phyloP scores from a whole-genome alignment of 2,329 filamentous ascomycete species.

The Parafenestella ontariensis region DNA sequence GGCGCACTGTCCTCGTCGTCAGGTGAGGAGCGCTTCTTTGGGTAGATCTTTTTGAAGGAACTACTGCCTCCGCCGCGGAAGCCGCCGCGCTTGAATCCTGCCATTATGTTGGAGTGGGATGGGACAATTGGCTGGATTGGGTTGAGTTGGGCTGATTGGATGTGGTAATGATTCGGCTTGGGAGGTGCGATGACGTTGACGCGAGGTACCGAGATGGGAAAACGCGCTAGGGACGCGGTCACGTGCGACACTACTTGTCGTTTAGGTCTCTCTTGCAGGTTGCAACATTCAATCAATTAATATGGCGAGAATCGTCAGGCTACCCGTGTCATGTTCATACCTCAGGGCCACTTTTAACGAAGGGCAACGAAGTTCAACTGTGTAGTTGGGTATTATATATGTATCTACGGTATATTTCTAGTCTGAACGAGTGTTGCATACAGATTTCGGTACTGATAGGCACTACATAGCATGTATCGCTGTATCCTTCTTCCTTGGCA shows the following conservation, averaged over 20 bases:
- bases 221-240: conserved; percentile 26
- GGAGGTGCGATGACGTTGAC: conserved; percentile 5
- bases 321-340: too few species aligned
- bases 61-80: conserved; percentile 13
- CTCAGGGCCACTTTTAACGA: too few species aligned
- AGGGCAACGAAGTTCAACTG: not conserved
- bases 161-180: not conserved
- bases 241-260: conserved; percentile 7
- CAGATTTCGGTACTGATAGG: not conserved
- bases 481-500: conserved; percentile 2
- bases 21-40: conserved; percentile 33
- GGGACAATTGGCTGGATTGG: not conserved
- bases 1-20: conserved; percentile 27
- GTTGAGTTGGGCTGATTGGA: not conserved
- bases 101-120: conserved; percentile 16
- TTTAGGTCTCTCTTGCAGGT: not conserved
- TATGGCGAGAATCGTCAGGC: too few species aligned
- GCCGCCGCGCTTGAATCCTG: conserved; percentile 27
- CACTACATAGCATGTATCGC: conserved; percentile 16
- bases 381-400: not conserved
- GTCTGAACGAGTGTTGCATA: not conserved
- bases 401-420: not conserved
- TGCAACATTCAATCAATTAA: too few species aligned
- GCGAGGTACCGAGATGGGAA: conserved; percentile 5
- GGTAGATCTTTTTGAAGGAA: conserved; percentile 25